Evolutionary conservation across 1,284 basidiomycete species (phyloP).

Genomic region (Pholiota adiposa): DNA sequence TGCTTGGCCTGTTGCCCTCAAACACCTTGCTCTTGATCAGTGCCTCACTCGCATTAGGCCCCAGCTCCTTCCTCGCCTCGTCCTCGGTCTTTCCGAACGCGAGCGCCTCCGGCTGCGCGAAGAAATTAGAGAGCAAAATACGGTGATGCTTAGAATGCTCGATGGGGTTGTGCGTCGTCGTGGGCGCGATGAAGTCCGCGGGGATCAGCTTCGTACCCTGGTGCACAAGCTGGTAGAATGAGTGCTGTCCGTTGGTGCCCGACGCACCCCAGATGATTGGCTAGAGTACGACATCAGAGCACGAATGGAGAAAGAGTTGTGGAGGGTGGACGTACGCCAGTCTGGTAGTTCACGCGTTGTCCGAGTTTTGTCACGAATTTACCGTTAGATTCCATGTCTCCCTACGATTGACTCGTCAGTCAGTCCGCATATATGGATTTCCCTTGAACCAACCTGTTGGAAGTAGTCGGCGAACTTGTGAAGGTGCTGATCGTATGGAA

Average conservation of each 20-base stretch:
- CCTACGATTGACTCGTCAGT: conserved; percentile 39
- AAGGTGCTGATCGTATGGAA: conserved; percentile 98
- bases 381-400: conserved; percentile 99
- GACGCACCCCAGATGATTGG: conserved; percentile 99
- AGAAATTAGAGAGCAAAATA: conserved; percentile 97
- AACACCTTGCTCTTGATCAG: conserved; percentile 98
- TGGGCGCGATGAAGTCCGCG: conserved; percentile 94
- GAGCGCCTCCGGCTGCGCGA: conserved; percentile 96
- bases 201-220: conserved; percentile 95
- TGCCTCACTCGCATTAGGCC: conserved; percentile 75
- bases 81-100: conserved; percentile 98
- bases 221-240: conserved; percentile 98
- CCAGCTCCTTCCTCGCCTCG: conserved; percentile 84
- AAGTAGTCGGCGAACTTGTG: conserved; percentile 99
- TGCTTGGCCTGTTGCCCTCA: conserved; percentile 96
- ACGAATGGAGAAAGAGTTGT: conserved; percentile 6
- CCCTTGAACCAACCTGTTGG: conserved; percentile 72
- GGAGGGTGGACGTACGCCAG: conserved; percentile 68
- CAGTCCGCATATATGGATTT: not conserved
- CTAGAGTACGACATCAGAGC: conserved; percentile 38
- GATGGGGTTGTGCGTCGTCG: conserved; percentile 93
- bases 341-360: conserved; percentile 93
- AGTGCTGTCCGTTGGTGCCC: conserved; percentile 98
- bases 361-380: conserved; percentile 96
- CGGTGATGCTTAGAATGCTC: conserved; percentile 89